phyloP scores from a whole-genome alignment of 108 stramenopile genomes.

The Nitzschia palea region DNA sequence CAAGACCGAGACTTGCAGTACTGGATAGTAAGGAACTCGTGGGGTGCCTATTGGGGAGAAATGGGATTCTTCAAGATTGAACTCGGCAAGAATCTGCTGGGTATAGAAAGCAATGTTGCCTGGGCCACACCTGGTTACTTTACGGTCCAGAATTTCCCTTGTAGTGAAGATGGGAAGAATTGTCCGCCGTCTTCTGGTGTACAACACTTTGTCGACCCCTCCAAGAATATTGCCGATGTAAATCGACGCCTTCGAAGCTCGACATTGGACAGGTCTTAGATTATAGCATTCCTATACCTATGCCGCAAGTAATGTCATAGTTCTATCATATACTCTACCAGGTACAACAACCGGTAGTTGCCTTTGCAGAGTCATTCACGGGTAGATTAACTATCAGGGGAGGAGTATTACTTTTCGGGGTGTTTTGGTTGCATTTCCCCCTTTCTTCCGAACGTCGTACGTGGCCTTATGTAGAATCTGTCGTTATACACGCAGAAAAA shows the following conservation, averaged over 20 bases:
- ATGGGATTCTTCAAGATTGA: conserved; percentile 68
- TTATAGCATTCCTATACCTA: too few species aligned
- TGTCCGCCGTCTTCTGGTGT: conserved; percentile 25
- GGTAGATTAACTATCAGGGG: too few species aligned
- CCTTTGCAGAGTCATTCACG: too few species aligned
- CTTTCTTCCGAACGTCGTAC: neutral
- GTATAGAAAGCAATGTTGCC: conserved; percentile 71
- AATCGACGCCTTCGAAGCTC: conserved; percentile 24
- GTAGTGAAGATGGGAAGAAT: conserved; percentile 66
- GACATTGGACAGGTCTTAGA: too few species aligned
- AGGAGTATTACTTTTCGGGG: too few species aligned
- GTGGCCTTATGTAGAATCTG: neutral
- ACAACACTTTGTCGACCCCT: conserved; percentile 42
- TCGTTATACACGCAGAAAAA: neutral
- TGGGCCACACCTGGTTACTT: conserved; percentile 81
- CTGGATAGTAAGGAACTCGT: conserved; percentile 90
- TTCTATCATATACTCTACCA: too few species aligned
- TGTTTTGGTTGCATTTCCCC: too few species aligned
- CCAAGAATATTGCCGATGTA: conserved; percentile 10
- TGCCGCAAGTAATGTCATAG: too few species aligned
- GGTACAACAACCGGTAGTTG: too few species aligned
- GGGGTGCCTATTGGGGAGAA: conserved; percentile 61
- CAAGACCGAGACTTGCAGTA: conserved; percentile 45
- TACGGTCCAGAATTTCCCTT: conserved; percentile 70
- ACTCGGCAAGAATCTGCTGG: conserved; percentile 67